Conservation (phyloP, 192 early-diverging fungal species). For the Mortierella alpina region DNA sequence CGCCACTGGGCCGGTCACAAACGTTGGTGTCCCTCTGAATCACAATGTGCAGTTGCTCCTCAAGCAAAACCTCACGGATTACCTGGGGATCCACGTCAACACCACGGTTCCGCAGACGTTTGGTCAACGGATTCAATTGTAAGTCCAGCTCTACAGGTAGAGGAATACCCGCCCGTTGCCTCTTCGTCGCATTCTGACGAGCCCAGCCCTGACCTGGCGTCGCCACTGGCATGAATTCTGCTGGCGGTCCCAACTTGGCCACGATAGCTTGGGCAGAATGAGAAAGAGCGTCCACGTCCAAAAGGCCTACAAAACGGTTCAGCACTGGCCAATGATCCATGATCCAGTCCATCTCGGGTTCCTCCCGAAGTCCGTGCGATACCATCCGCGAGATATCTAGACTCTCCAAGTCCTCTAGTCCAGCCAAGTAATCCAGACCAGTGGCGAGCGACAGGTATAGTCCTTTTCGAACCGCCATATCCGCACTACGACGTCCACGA, state of each 20-base stretch:
- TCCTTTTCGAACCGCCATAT: background rate
- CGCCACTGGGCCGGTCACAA: too few species aligned
- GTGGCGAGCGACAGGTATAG: background rate
- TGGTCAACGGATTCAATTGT: too few species aligned
- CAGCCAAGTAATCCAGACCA: conserved; percentile 13
- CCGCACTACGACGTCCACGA: background rate
- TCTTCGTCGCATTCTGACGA: too few species aligned
- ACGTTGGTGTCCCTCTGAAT: too few species aligned
- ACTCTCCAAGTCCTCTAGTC: background rate
- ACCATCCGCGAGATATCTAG: conserved; percentile 7
- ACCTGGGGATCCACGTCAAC: too few species aligned
- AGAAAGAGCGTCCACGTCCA: background rate
- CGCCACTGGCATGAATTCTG: background rate
- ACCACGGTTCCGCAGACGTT: too few species aligned
- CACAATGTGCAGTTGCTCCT: too few species aligned
- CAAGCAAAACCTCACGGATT: too few species aligned
- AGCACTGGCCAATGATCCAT: conserved; percentile 16
- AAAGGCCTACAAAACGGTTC: conserved; percentile 2
- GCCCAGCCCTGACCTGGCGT: too few species aligned
- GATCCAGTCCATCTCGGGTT: conserved; percentile 12
- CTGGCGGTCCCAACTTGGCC: background rate
- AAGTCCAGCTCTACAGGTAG: too few species aligned
- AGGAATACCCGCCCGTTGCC: too few species aligned
- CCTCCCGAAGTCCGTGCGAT: conserved; percentile 7
- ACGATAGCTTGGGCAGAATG: background rate